phyloP scores from a whole-genome alignment of 2,329 filamentous ascomycete genomes.

The Verticillium nubilum region DNA sequence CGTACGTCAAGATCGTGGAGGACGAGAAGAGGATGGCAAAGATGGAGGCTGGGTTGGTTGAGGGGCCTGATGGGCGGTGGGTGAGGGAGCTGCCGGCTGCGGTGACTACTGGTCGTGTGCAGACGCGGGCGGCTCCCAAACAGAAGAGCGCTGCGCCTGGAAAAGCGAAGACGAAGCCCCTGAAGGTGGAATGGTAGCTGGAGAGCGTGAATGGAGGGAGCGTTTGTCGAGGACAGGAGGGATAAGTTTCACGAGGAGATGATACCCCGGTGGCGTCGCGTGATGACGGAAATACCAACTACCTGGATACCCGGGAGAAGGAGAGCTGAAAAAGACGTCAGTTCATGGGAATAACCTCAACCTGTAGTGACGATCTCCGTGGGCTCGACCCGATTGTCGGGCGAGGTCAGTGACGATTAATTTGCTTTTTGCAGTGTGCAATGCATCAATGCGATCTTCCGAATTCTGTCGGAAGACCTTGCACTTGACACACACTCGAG shows the following conservation, averaged over 20 bases:
- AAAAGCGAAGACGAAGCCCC: background rate
- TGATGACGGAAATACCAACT: background rate
- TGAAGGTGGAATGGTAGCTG: background rate
- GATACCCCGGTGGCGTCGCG: background rate
- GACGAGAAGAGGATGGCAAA: conserved; percentile 26
- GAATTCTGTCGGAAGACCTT: background rate
- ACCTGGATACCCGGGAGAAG: background rate
- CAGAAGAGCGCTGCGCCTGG: background rate
- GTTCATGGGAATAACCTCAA: background rate
- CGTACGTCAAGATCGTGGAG: conserved; percentile 33
- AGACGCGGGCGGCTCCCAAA: background rate
- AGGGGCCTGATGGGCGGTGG: background rate
- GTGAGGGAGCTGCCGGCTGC: background rate
- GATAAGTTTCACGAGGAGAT: background rate
- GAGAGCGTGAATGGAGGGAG: background rate
- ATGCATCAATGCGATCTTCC: background rate
- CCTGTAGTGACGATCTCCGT: background rate
- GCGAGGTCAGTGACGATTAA: background rate
- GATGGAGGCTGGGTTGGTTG: background rate
- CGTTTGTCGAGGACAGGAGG: background rate
- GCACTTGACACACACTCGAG: background rate
- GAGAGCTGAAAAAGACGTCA: background rate
- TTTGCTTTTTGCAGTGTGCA: background rate
- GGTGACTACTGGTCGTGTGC: background rate
- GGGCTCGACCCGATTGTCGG: background rate